Evolutionary conservation across 768 basidiomycete genomes (phyloP).

Genomic region (Kwoniella dejecticola): DNA sequence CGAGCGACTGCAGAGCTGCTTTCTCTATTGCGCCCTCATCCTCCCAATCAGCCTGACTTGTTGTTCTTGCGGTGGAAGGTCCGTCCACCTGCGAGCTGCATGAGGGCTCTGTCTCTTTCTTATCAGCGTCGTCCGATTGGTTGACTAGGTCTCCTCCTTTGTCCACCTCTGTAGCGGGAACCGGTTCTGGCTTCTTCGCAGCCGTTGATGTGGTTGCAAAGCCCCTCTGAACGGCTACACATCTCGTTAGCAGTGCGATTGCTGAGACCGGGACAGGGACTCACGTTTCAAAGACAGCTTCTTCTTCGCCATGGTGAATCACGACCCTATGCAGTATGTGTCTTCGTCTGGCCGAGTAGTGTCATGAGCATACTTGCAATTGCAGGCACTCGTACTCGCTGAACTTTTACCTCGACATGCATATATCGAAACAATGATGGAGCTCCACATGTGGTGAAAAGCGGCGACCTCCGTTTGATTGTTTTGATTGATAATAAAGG

Average conservation of each 20-base stretch:
- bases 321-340: too few relatives aligned
- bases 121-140: neutral
- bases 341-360: too few relatives aligned
- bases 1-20: constrained; percentile 65
- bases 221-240: constrained; percentile 47
- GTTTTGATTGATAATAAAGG: neutral
- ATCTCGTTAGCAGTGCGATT: neutral
- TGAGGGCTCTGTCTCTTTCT: neutral
- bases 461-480: neutral
- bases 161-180: constrained; percentile 16
- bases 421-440: neutral
- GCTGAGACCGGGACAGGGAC: neutral
- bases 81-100: too few relatives aligned
- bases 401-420: neutral
- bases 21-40: constrained; percentile 43
- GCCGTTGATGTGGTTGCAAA: constrained; percentile 52
- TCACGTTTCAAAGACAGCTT: constrained; percentile 52
- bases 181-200: constrained; percentile 36
- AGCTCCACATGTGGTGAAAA: neutral
- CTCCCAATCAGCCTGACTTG: constrained; percentile 24
- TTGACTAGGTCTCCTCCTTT: constrained; percentile 6
- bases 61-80: neutral
- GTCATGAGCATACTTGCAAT: too few relatives aligned
- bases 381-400: too few relatives aligned
- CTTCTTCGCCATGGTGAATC: constrained; percentile 53